Percentiles rank a stretch among this genome's conserved stretches.
phyloP scores from a whole-genome alignment of 345 rosid genomes.

The Theobroma cacao region DNA sequence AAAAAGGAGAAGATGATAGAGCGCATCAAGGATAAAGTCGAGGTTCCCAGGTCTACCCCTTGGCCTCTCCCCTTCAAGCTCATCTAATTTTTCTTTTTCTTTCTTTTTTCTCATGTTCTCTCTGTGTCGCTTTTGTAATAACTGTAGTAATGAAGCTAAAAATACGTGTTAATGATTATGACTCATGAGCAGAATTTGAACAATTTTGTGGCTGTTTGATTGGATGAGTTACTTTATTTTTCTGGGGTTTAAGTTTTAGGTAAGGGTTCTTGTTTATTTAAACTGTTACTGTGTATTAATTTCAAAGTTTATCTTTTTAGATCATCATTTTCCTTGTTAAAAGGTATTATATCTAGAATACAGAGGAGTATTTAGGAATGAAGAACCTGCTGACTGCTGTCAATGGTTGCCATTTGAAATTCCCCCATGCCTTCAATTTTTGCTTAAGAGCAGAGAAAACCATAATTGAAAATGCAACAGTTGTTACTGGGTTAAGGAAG shows the following conservation, averaged over 20 bases:
- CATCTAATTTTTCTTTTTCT: constrained; percentile 36
- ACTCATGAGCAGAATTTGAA: background rate
- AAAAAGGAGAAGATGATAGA: constrained; percentile 91
- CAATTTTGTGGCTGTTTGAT: background rate
- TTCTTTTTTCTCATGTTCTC: background rate
- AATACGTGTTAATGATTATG: background rate
- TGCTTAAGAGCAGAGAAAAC: background rate
- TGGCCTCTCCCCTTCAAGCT: constrained; percentile 99
- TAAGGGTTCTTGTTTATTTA: background rate
- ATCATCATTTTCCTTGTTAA: background rate
- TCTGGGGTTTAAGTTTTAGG: background rate
- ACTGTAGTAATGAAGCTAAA: background rate
- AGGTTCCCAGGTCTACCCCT: constrained; percentile 96
- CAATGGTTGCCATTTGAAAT: background rate
- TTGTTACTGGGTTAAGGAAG: background rate
- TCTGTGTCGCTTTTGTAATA: background rate
- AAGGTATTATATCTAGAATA: no score
- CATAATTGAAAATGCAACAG: background rate
- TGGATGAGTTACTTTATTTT: background rate
- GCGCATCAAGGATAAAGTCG: constrained; percentile 83
- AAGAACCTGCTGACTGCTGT: background rate
- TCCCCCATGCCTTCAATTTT: background rate
- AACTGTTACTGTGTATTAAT: background rate
- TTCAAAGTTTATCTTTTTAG: background rate
- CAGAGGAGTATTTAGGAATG: background rate